Percentiles rank a stretch among this genome's conserved stretches.
These are phyloP conservation scores for Cyclotella baltica DNA, from an alignment of 108 stramenopile genomes.

Conservation along the genomic window DNA sequence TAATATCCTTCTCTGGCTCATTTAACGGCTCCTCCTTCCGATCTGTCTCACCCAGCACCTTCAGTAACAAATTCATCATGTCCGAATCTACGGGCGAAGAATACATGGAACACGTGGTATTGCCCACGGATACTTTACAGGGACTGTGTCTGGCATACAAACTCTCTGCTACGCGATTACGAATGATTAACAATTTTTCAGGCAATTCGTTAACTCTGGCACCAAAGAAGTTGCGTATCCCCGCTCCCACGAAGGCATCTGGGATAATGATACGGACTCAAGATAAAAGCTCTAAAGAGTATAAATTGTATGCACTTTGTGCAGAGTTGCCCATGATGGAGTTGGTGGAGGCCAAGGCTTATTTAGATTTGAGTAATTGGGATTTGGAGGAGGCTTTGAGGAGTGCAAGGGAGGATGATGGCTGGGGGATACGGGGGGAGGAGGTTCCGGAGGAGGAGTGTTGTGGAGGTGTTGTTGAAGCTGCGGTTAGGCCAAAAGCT, in stretches of 20 bases:
- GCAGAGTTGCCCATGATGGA: constrained; percentile 72
- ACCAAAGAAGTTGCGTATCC: constrained; percentile 84
- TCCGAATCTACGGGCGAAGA: constrained; percentile 36
- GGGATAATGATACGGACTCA: constrained; percentile 74
- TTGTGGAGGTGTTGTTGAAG: constrained; percentile 6
- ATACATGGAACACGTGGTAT: constrained; percentile 74
- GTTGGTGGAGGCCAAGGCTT: constrained; percentile 74
- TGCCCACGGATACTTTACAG: constrained; percentile 89
- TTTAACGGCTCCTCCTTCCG: constrained; percentile 26
- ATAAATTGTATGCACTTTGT: constrained; percentile 77
- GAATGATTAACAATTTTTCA: constrained; percentile 83
- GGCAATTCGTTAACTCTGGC: constrained; percentile 77
- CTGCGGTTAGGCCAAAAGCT: constrained; percentile 43
- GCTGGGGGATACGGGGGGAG: constrained; percentile 59
- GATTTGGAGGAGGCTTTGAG: constrained; percentile 75
- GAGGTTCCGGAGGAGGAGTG: not conserved
- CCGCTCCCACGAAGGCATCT: constrained; percentile 31
- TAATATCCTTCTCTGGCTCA: constrained; percentile 46
- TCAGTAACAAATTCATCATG: constrained; percentile 50
- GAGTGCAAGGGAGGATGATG: constrained; percentile 75
- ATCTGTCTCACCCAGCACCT: constrained; percentile 33
- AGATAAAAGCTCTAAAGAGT: constrained; percentile 83
- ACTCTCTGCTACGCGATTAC: constrained; percentile 63
- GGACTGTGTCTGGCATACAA: constrained; percentile 89
- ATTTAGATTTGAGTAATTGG: constrained; percentile 83